Evolutionary conservation across 129 eudicot genomes (phyloP).

Genomic region (Heracleum sosnowskyi): DNA sequence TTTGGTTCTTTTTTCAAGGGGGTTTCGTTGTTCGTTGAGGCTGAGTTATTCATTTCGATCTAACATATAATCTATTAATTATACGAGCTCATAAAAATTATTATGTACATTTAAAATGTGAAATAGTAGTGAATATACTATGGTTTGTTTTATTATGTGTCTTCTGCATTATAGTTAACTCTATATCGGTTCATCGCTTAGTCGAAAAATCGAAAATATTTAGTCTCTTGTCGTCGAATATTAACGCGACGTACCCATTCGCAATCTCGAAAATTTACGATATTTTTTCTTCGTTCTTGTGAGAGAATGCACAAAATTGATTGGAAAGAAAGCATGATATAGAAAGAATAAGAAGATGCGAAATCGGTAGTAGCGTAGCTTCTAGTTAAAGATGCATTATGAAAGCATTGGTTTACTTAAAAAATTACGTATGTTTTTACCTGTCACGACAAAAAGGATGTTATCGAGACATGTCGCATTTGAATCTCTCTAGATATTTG

Average conservation of each 20-base stretch:
- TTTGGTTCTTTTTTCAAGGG: not conserved
- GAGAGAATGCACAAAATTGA: not conserved
- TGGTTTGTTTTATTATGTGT: not conserved
- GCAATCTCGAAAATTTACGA: no score
- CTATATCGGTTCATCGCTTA: no score
- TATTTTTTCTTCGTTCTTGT: no score
- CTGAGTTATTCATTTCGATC: conserved; percentile 23
- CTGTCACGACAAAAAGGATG: conserved; percentile 1
- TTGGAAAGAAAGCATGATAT: not conserved
- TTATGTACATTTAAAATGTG: conserved; percentile 20
- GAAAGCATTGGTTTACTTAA: not conserved
- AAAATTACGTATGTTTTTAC: not conserved
- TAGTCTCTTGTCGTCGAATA: no score
- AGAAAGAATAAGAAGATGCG: not conserved
- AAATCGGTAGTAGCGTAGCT: not conserved
- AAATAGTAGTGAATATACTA: conserved; percentile 27
- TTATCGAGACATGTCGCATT: not conserved
- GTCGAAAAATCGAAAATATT: no score
- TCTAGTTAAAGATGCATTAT: not conserved
- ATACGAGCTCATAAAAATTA: conserved; percentile 13
- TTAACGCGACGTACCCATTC: no score
- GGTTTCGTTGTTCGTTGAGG: conserved; percentile 15
- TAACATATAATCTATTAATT: conserved; percentile 32
- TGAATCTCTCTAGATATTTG: not conserved
- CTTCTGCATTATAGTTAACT: not conserved